These are phyloP conservation scores for Piloderma croceum DNA, from an alignment of 768 basidiomycete species.

Conservation along the genomic window DNA sequence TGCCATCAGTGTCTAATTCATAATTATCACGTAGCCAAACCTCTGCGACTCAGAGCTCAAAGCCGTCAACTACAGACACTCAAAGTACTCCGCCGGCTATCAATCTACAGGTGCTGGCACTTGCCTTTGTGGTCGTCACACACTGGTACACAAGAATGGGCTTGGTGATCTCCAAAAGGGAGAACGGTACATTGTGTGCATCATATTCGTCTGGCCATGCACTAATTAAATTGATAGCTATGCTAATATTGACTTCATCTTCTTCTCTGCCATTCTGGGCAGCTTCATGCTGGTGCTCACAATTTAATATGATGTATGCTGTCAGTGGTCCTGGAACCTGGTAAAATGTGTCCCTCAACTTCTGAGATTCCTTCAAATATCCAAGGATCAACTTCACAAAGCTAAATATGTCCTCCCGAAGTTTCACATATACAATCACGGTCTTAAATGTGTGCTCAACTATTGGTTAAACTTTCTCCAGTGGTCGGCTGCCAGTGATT, in stretches of 20 bases:
- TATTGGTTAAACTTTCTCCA: background rate
- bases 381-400: background rate
- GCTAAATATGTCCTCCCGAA: background rate
- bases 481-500: background rate
- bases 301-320: background rate
- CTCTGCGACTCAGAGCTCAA: too few relatives aligned
- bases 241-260: constrained; percentile 11
- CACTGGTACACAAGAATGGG: constrained; percentile 7
- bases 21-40: too few relatives aligned
- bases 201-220: background rate
- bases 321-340: background rate
- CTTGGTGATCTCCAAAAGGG: constrained; percentile 13
- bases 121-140: constrained; percentile 10
- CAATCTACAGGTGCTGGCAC: constrained; percentile 9
- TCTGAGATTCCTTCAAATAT: background rate
- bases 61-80: background rate
- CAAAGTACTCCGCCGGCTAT: background rate
- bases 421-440: background rate
- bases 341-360: background rate
- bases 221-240: constrained; percentile 6
- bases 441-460: background rate
- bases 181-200: constrained; percentile 7
- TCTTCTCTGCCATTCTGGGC: constrained; percentile 1
- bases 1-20: too few relatives aligned
- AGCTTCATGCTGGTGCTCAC: background rate